A percentile compares a stretch with the other conserved stretches of the same genome.
These are phyloP conservation scores for Aspergillus costaricaensis DNA, from an alignment of 2,329 filamentous ascomycete species.

Conservation along the genomic window DNA sequence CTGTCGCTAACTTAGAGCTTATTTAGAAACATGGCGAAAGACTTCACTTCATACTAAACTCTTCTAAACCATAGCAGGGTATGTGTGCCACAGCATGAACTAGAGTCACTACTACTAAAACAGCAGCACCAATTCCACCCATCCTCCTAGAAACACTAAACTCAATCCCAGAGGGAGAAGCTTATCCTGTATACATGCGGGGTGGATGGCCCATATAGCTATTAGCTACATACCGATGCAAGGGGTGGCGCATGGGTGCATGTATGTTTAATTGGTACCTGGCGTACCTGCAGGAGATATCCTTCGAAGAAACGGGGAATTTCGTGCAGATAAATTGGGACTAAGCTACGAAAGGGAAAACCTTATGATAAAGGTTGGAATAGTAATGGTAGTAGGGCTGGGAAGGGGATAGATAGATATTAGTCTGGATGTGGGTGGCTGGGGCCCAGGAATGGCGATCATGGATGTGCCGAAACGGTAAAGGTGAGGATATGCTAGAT, in stretches of 20 bases:
- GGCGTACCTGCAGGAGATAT: slow-evolving; percentile 3
- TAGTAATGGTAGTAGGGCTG: neutral
- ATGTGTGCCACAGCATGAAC: neutral
- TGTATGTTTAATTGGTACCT: slow-evolving; percentile 7
- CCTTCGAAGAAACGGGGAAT: slow-evolving; percentile 3
- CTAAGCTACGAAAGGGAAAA: neutral
- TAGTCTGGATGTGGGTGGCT: neutral
- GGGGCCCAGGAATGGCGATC: neutral
- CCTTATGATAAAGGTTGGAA: neutral
- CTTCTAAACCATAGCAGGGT: neutral
- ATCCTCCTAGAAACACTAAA: neutral
- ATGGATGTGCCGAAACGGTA: neutral
- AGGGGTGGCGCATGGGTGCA: slow-evolving; percentile 1
- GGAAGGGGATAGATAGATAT: neutral
- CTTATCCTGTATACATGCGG: neutral
- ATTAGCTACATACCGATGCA: neutral
- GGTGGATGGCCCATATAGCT: neutral
- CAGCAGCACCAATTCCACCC: too few relatives aligned
- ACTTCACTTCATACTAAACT: too few relatives aligned
- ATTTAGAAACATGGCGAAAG: too few relatives aligned
- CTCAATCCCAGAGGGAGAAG: neutral
- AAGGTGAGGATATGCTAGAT: neutral
- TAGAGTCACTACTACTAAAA: neutral
- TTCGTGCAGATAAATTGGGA: slow-evolving; percentile 6
- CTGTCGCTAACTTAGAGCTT: too few relatives aligned